Conservation (phyloP, 352 stramenopile genomes). For the Globisporangium parvum region DNA sequence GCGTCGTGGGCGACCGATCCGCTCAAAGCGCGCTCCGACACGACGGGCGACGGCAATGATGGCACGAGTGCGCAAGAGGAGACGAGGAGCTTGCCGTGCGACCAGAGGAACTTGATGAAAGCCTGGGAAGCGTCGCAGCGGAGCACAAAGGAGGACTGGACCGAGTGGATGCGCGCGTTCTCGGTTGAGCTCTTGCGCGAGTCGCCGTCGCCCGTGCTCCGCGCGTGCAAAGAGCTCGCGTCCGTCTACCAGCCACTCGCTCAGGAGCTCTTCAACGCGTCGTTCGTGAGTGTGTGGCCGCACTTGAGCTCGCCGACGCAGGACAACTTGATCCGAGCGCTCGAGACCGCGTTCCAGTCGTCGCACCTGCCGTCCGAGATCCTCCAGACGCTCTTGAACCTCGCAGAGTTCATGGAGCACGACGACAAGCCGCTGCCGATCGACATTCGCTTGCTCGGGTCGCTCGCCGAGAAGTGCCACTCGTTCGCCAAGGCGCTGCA, state of each 20-base stretch:
- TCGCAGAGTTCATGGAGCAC: slow-evolving; percentile 99
- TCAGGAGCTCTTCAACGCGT: slow-evolving; percentile 97
- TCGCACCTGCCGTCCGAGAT: slow-evolving; percentile 95
- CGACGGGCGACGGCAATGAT: slow-evolving; percentile 28
- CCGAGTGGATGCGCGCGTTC: slow-evolving; percentile 98
- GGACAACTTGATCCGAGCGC: slow-evolving; percentile 90
- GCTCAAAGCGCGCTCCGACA: slow-evolving; percentile 40
- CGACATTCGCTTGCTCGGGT: slow-evolving; percentile 94
- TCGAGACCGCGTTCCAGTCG: slow-evolving; percentile 94
- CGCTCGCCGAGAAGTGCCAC: slow-evolving; percentile 96
- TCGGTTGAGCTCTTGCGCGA: slow-evolving; percentile 97
- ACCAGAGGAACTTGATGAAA: slow-evolving; percentile 82
- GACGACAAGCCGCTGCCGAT: slow-evolving; percentile 96
- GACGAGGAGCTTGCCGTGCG: slow-evolving; percentile 69
- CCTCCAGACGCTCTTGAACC: slow-evolving; percentile 96
- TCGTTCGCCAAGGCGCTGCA: slow-evolving; percentile 98
- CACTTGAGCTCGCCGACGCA: slow-evolving; percentile 89
- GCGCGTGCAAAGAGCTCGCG: slow-evolving; percentile 93
- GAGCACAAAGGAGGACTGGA: slow-evolving; percentile 94
- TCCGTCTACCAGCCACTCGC: slow-evolving; percentile 98
- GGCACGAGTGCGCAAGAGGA: slow-evolving; percentile 40
- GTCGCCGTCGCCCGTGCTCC: slow-evolving; percentile 93
- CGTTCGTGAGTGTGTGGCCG: slow-evolving; percentile 99
- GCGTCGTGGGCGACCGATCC: slow-evolving; percentile 77
- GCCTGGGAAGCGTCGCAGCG: slow-evolving; percentile 82